Evolutionary conservation across 2,329 filamentous ascomycete genomes (phyloP).

Genomic region (Huntiella bhutanensis): DNA sequence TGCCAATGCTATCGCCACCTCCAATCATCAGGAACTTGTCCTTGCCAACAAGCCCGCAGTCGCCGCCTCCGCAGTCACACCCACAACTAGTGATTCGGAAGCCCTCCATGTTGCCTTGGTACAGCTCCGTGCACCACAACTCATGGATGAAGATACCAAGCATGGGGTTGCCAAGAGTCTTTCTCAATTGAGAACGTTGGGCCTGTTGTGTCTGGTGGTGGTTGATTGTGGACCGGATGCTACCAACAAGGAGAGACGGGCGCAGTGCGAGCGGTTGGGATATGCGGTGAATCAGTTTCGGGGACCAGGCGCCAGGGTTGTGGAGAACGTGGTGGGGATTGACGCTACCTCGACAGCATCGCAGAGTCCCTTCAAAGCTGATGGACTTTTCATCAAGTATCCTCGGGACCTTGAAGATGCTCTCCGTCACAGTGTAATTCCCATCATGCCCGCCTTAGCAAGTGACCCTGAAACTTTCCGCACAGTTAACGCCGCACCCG

Average conservation of each 20-base stretch:
- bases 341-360: neutral
- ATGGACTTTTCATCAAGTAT: constrained; percentile 7
- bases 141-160: constrained; percentile 48
- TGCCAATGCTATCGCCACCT: neutral
- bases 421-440: constrained; percentile 1
- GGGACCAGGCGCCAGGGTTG: constrained; percentile 45
- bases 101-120: constrained; percentile 55
- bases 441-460: constrained; percentile 9
- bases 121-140: constrained; percentile 59
- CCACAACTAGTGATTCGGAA: constrained; percentile 12
- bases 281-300: constrained; percentile 53
- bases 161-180: constrained; percentile 66
- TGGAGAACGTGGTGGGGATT: constrained; percentile 28
- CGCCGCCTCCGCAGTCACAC: constrained; percentile 8
- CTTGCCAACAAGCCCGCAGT: constrained; percentile 4
- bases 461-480: constrained; percentile 6
- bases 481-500: constrained; percentile 20
- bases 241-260: constrained; percentile 24
- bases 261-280: constrained; percentile 57
- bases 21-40: constrained; percentile 7
- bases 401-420: constrained; percentile 7
- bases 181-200: constrained; percentile 63
- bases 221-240: constrained; percentile 45
- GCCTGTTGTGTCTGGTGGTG: constrained; percentile 65
- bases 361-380: neutral